Evolutionary conservation across 352 stramenopile genomes (phyloP), one percentile per base, ranked within the genome.

Genomic region (Globisporangium yorkense): DNA sequence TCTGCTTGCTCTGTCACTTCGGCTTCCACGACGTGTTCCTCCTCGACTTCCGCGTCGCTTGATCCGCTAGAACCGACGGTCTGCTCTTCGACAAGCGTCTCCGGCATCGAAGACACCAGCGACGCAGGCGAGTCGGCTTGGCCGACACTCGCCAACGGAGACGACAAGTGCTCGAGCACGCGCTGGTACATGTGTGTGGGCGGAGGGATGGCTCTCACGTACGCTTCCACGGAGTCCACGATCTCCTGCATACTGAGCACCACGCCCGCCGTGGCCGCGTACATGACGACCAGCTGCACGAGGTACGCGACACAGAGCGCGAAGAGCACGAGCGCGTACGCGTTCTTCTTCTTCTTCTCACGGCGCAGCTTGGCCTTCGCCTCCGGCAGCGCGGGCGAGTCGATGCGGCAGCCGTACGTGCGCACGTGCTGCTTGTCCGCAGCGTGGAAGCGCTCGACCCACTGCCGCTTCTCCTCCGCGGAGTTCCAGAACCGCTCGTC

Each of bases 351-450:
- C 44, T 61, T 62, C 45, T 61, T 52, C 46, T 76, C 68, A n/a
- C 57, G 65, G 1, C 62, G 65, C 27, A 76, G 48, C 29, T 54
- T 41, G n/a, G 54, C 52, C 40, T 62, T 64, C 15, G 58, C 51
- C 1, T 73, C 65, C 1, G 66, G 62, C 8, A 57, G 47, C 16
- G 66, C 65, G 0, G 52, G 37, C 9, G 65, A 61, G 57, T 76
- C 68, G 39, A 76, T 71, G 16, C 65, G 62, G 21, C 66, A 73
- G n/a, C 68, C 68, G 27, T 69, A 73, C n/a, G 44, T 13, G 20
- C 61, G 53, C 46, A 65, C 52, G 51, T 60, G 65, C 41, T 55
- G 55, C 45, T 47, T 47, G 51, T 76, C 68, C 5, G 56, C 58
- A 0, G 40, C 44, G 13, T 69, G 49, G 33, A 66, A 69, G 10